Evolutionary conservation across 2,329 filamentous ascomycete species (phyloP).

Genomic region (Mariannaea sp.): DNA sequence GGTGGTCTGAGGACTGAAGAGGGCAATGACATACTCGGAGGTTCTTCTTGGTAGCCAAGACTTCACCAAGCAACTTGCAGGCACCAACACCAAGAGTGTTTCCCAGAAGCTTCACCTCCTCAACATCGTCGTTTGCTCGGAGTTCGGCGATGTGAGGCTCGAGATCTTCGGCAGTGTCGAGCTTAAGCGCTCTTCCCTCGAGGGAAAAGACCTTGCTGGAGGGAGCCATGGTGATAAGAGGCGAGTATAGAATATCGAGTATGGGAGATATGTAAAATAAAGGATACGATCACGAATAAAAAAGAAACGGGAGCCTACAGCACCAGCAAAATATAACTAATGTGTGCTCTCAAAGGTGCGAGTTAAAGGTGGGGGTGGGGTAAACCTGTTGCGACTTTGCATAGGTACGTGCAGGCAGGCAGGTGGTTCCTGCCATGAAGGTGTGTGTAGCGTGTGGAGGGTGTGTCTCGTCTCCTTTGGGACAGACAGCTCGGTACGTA

Average conservation of each 20-base stretch:
- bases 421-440: too few species aligned
- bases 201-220: slow-evolving; percentile 78
- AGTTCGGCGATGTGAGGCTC: slow-evolving; percentile 82
- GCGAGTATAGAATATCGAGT: slow-evolving; percentile 13
- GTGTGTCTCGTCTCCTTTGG: too few species aligned
- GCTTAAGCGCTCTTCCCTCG: slow-evolving; percentile 89
- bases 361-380: slow-evolving; percentile 40
- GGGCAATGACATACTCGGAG: slow-evolving; percentile 62
- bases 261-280: slow-evolving; percentile 3
- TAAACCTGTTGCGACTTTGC: slow-evolving; percentile 4
- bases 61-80: slow-evolving; percentile 81
- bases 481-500: too few species aligned
- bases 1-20: background rate
- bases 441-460: too few species aligned
- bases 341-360: slow-evolving; percentile 17
- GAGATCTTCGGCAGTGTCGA: slow-evolving; percentile 85
- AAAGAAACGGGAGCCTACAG: slow-evolving; percentile 19
- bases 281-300: slow-evolving; percentile 15
- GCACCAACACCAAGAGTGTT: slow-evolving; percentile 93
- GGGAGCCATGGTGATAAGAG: slow-evolving; percentile 39
- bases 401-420: too few species aligned
- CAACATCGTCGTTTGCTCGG: slow-evolving; percentile 71
- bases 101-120: slow-evolving; percentile 84
- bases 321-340: slow-evolving; percentile 27
- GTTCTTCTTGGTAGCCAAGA: slow-evolving; percentile 82